Evolutionary conservation across 1,139 yeast species (phyloP).

Genomic region (Suhomyces anneliseae): DNA sequence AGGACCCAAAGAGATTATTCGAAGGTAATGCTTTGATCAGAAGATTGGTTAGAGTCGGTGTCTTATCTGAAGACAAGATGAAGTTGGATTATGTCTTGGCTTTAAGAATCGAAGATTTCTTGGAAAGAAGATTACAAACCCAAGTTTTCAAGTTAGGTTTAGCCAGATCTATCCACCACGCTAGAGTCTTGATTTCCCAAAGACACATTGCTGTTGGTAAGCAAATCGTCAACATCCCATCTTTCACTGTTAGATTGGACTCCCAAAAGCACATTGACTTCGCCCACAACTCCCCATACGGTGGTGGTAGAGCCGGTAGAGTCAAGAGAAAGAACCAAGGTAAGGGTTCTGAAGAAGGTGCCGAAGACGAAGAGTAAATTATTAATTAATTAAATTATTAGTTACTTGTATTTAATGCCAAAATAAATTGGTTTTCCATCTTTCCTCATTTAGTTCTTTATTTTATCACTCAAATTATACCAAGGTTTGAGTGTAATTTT

Average conservation of each 20-base stretch:
- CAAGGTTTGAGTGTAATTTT: constrained; percentile 1
- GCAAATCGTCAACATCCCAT: constrained; percentile 98
- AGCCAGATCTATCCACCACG: constrained; percentile 99
- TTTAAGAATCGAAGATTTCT: constrained; percentile 96
- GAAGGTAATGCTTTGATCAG: constrained; percentile 99
- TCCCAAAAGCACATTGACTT: constrained; percentile 99
- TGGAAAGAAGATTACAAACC: constrained; percentile 99
- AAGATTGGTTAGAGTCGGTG: constrained; percentile 98
- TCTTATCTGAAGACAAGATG: constrained; percentile 98
- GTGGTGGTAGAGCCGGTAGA: constrained; percentile 99
- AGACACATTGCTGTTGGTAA: constrained; percentile 99
- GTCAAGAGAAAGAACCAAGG: constrained; percentile 96
- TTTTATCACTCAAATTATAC: too few species aligned
- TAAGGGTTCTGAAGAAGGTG: constrained; percentile 68
- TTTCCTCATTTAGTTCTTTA: constrained; percentile 11
- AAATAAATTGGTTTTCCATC: constrained; percentile 13
- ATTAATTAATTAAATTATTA: constrained; percentile 11
- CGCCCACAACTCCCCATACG: constrained; percentile 98
- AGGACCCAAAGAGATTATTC: constrained; percentile 99
- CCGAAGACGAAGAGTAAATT: constrained; percentile 63
- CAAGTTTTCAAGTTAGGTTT: constrained; percentile 99
- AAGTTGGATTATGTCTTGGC: constrained; percentile 99
- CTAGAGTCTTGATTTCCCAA: constrained; percentile 97
- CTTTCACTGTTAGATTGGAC: constrained; percentile 99
- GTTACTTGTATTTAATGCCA: constrained; percentile 11